phyloP scores from a whole-genome alignment of 179 eudicot genomes.

The Nepenthes alata region DNA sequence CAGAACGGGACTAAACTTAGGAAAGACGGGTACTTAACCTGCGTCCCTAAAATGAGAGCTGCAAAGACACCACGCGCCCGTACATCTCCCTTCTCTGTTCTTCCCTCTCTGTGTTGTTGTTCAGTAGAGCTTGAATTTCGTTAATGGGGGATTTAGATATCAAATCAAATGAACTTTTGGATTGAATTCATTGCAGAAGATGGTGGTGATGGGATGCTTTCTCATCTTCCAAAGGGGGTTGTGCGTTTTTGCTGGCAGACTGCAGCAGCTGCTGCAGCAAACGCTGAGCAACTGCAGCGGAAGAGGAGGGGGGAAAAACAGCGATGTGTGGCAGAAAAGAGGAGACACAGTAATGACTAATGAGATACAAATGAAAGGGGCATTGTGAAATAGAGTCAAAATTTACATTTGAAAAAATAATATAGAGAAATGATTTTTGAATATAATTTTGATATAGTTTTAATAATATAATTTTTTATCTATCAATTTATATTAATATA shows the following conservation, averaged over 20 bases:
- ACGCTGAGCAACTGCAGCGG: neutral
- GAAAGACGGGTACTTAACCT: slow-evolving; percentile 42
- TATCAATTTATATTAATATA: too few relatives aligned
- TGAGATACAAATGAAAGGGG: neutral
- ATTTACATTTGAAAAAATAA: too few relatives aligned
- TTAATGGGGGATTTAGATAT: neutral
- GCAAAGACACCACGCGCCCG: neutral
- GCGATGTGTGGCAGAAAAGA: slow-evolving; percentile 2
- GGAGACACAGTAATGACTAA: neutral
- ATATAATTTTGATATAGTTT: too few relatives aligned
- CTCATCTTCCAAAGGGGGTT: neutral
- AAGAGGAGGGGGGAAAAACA: neutral
- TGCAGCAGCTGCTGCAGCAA: neutral
- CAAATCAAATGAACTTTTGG: neutral
- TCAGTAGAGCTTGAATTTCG: neutral
- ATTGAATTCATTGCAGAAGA: neutral
- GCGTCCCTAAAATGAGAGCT: slow-evolving; percentile 26
- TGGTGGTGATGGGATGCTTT: too few relatives aligned
- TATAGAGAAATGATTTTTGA: too few relatives aligned
- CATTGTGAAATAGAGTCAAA: neutral
- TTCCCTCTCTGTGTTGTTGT: neutral
- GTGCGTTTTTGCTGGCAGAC: neutral
- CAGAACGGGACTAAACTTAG: slow-evolving; percentile 28
- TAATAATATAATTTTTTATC: too few relatives aligned
- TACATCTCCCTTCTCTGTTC: too few relatives aligned